Conservation (phyloP, 176 grass and related monocot genomes). For the Pontederia crassipes region DNA sequence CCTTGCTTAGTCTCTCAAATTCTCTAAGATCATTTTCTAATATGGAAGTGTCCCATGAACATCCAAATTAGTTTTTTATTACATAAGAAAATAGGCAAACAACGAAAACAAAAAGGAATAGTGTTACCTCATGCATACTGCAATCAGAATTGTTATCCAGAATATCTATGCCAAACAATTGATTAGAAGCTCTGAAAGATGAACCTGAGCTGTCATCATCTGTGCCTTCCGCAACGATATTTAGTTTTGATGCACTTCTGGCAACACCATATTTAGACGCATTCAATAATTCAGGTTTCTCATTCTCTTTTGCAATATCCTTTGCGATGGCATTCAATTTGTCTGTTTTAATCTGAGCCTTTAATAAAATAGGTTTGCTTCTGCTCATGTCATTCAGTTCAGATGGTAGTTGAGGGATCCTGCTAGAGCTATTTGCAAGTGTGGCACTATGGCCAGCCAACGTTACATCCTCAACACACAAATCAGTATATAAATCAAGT, state of each 20-base stretch:
- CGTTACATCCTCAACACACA: constrained; percentile 45
- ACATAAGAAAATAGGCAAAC: no score
- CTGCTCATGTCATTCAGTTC: constrained; percentile 33
- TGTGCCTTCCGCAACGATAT: constrained; percentile 54
- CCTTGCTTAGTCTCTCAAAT: no score
- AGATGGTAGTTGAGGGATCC: constrained; percentile 34
- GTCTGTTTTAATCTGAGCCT: constrained; percentile 32
- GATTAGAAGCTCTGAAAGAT: constrained; percentile 29
- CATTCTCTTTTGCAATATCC: constrained; percentile 22
- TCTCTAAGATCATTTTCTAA: no score
- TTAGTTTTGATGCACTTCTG: constrained; percentile 31
- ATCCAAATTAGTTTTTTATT: no score
- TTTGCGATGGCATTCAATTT: constrained; percentile 26
- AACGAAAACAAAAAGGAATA: not conserved
- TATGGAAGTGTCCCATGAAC: no score
- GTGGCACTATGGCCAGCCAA: constrained; percentile 47
- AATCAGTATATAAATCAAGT: constrained; percentile 70
- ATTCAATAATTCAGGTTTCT: constrained; percentile 19
- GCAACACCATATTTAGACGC: constrained; percentile 29
- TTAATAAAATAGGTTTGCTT: constrained; percentile 35
- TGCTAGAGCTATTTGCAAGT: constrained; percentile 26
- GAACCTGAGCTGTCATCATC: constrained; percentile 50
- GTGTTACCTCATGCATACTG: constrained; percentile 43
- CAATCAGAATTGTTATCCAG: constrained; percentile 40
- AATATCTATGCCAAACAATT: constrained; percentile 31